A percentile compares a stretch with the other conserved stretches of the same genome.
Conservation (phyloP, 768 basidiomycete genomes). For the Russula earlei region DNA sequence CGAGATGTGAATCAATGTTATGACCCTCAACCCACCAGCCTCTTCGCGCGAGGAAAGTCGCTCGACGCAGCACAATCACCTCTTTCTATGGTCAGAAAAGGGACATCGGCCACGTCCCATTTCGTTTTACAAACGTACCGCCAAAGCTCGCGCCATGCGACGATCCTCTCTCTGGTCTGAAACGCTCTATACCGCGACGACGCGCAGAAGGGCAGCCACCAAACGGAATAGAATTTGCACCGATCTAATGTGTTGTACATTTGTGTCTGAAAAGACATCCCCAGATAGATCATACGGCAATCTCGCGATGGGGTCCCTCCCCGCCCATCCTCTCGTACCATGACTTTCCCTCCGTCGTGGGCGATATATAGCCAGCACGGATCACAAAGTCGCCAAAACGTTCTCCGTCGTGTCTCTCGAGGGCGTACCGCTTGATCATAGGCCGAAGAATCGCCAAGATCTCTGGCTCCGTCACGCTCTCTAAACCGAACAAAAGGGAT, state of each 20-base stretch:
- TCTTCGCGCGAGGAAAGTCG: no score
- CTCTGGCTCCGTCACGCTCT: conserved; percentile 83
- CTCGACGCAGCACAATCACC: no score
- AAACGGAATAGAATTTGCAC: neutral
- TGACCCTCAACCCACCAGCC: no score
- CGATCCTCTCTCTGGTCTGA: no score
- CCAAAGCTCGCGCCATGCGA: no score
- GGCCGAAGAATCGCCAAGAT: conserved; percentile 82
- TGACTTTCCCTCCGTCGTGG: conserved; percentile 70
- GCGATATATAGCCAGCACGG: conserved; percentile 80
- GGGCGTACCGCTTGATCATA: conserved; percentile 91
- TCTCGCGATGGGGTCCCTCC: conserved; percentile 48
- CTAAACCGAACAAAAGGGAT: conserved; percentile 29
- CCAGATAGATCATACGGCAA: conserved; percentile 13
- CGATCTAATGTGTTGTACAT: neutral
- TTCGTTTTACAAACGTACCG: no score
- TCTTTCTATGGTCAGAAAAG: no score
- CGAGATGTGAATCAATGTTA: neutral
- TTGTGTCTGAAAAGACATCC: neutral
- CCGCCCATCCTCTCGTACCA: conserved; percentile 87
- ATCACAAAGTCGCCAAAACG: conserved; percentile 95
- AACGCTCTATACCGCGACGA: no score
- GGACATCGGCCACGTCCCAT: no score
- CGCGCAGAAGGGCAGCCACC: neutral
- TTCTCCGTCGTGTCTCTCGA: conserved; percentile 81